Evolutionary conservation across 1,139 yeast species (phyloP), one percentile per base, ranked within the genome.

Genomic region (Candida sanyaensis): DNA sequence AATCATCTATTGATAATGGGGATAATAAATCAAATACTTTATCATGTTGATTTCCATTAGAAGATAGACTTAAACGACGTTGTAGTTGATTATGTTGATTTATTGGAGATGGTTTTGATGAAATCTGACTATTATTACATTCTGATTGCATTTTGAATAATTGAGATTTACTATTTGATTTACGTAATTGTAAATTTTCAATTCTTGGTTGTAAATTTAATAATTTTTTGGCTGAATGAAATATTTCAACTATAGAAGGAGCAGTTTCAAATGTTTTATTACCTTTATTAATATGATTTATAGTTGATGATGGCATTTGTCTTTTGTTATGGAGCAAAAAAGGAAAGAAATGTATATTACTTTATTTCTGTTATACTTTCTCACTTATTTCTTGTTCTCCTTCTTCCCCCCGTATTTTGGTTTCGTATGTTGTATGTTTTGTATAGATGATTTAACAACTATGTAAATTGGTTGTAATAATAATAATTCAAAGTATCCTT

Each of bases 171-270:
- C 58, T 52, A 55, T 63, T 71, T 29, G 69, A 70, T 52, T 71
- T 71, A 39, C 80, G 62, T 24, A 69, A 53, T 42, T 68, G 73
- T 47, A 78, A 61, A 56, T 75, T 74, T 50, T 71, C 76, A 39
- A 74, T 73, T 46, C 80, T 57, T 24, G 74, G 66, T 53, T 74
- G 75, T 41, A 74, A 64, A 24, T 71, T 59, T 44, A 75, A 59
- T 39, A 75, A 62, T 53, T 69, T 70, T 55, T 70, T 72, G 6
- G 79, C 80, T 24, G 78, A 73, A 59, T 65, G 60, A 53, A 74
- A 72, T 42, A 75, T 68, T 56, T 75, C 79, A 52, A 68, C 65
- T 28, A 75, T 71, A 24, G 78, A 69, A 9, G 80, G 79, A 36
- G 47, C 52, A 9, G 50, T 32, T 6, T 53, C 56, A 45, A 53